Conservation (phyloP, 163 green algal species). For the Coccomyxa subellipsoidea region DNA sequence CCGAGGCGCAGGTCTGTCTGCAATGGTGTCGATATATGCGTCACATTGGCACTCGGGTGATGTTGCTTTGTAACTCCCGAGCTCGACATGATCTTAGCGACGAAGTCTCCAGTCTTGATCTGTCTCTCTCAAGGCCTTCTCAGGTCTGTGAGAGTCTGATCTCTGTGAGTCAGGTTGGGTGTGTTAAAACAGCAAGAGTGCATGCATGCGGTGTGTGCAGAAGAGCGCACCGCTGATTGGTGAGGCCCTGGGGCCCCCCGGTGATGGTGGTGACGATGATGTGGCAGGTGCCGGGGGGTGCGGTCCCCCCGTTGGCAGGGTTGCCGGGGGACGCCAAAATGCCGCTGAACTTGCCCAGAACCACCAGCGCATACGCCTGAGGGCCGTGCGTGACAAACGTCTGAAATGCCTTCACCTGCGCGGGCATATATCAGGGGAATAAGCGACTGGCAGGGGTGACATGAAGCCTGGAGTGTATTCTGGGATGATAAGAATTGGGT, state of each 20-base stretch:
- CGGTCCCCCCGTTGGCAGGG: slow-evolving; percentile 5
- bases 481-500: too few relatives aligned
- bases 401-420: background rate
- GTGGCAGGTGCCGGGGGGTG: background rate
- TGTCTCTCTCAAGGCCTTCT: too few relatives aligned
- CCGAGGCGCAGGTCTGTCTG: too few relatives aligned
- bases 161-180: background rate
- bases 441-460: too few relatives aligned
- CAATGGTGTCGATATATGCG: too few relatives aligned
- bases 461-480: too few relatives aligned
- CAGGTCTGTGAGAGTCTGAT: background rate
- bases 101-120: too few relatives aligned
- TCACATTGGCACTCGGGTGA: too few relatives aligned
- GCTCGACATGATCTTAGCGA: too few relatives aligned
- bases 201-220: background rate
- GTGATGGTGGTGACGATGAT: slow-evolving; percentile 37
- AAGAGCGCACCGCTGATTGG: slow-evolving; percentile 11
- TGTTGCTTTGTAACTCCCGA: too few relatives aligned
- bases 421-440: too few relatives aligned
- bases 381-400: slow-evolving; percentile 24
- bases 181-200: background rate
- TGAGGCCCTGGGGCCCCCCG: slow-evolving; percentile 25
- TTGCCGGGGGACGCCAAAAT: slow-evolving; percentile 24
- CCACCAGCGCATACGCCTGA: slow-evolving; percentile 26
- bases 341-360: slow-evolving; percentile 28